A percentile compares a stretch with the other conserved stretches of the same genome.
phyloP scores from a whole-genome alignment of 2,329 filamentous ascomycete species.

The Trichoderma cornu-damae region DNA sequence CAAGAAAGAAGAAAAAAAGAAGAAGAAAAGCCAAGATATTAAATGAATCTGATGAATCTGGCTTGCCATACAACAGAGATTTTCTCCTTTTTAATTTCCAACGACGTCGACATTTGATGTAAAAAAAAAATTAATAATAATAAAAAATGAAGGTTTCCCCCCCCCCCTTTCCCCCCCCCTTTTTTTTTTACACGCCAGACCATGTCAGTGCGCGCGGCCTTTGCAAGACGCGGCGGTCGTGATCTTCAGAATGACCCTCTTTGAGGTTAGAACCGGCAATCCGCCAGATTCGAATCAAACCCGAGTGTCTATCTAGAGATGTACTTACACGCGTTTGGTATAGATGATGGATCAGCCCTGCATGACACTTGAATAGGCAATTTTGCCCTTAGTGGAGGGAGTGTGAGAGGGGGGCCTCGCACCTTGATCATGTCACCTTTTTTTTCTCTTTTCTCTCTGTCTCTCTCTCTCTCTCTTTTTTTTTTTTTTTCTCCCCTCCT shows the following conservation, averaged over 20 bases:
- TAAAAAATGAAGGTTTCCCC: too few relatives aligned
- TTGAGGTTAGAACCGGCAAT: constrained; percentile 12
- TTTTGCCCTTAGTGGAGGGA: not conserved
- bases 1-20: too few relatives aligned
- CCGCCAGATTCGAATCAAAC: not conserved
- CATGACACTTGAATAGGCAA: constrained; percentile 14
- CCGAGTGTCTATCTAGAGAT: constrained; percentile 2
- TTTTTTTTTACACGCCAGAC: not conserved
- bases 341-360: constrained; percentile 14
- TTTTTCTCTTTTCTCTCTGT: constrained; percentile 7
- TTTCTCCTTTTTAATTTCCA: constrained; percentile 19
- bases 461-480: not conserved
- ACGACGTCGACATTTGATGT: not conserved
- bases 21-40: constrained; percentile 13
- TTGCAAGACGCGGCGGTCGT: not conserved
- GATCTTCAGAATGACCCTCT: constrained; percentile 3
- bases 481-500: not conserved
- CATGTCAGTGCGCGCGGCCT: not conserved
- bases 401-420: not conserved
- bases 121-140: too few relatives aligned
- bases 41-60: constrained; percentile 20
- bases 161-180: not conserved
- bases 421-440: not conserved
- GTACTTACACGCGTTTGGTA: not conserved
- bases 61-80: constrained; percentile 17